phyloP scores from a whole-genome alignment of 148 eudicot species.

The Suaeda aralocaspica region DNA sequence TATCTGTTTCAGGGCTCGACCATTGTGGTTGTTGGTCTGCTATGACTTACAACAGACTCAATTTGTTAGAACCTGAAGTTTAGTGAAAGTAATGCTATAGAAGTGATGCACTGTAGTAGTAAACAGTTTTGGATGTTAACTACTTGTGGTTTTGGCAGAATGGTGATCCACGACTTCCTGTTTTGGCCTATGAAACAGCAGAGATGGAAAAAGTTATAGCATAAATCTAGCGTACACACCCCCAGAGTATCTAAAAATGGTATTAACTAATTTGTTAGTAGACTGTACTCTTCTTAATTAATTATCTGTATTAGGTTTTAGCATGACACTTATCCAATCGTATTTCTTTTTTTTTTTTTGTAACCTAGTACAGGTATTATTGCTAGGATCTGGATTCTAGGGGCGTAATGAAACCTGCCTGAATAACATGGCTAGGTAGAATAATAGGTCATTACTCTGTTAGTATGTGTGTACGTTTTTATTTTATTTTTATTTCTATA shows the following conservation, averaged over 20 bases:
- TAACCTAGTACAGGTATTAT: too few relatives aligned
- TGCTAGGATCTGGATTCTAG: too few relatives aligned
- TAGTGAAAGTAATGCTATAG: conserved; percentile 1
- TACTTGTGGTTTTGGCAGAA: conserved; percentile 44
- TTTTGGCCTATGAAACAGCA: conserved; percentile 96
- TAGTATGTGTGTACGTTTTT: too few relatives aligned
- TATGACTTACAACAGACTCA: not conserved
- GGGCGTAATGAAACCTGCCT: too few relatives aligned
- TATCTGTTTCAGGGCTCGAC: not conserved
- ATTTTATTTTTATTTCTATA: too few relatives aligned
- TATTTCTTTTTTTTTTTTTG: too few relatives aligned
- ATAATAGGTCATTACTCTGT: too few relatives aligned
- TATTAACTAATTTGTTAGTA: conserved; percentile 18
- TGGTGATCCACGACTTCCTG: conserved; percentile 95
- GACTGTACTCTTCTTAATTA: not conserved
- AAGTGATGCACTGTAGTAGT: not conserved
- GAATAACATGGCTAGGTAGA: too few relatives aligned
- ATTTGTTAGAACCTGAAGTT: not conserved
- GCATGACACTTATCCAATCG: not conserved
- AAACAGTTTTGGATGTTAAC: not conserved
- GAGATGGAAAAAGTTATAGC: conserved; percentile 95
- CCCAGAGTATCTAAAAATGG: conserved; percentile 92
- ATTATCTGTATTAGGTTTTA: not conserved
- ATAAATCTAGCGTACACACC: conserved; percentile 96
- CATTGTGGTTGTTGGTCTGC: too few relatives aligned